These are phyloP conservation scores for Kuraishia ogatae DNA, from an alignment of 805 yeast genomes.

Conservation along the genomic window DNA sequence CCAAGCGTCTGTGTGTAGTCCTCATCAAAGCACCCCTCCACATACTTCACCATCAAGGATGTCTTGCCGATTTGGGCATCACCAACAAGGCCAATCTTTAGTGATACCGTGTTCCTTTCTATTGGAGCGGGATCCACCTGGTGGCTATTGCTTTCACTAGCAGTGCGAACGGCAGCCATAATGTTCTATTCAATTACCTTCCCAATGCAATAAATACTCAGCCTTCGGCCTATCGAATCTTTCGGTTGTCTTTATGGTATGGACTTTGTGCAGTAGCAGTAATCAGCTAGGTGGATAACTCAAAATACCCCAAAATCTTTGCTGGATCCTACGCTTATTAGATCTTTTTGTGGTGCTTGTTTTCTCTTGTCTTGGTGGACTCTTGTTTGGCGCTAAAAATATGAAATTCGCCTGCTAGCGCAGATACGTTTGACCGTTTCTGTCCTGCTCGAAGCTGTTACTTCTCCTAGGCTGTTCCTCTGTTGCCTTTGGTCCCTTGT, in stretches of 20 bases:
- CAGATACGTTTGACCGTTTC: too few species aligned
- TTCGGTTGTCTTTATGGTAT: too few species aligned
- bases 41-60: conserved; percentile 92
- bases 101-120: conserved; percentile 38
- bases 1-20: conserved; percentile 92
- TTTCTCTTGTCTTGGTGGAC: background rate
- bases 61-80: conserved; percentile 97
- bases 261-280: background rate
- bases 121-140: conserved; percentile 1
- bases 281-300: too few species aligned
- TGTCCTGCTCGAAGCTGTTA: too few species aligned
- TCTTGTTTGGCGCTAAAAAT: background rate
- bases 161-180: conserved; percentile 4
- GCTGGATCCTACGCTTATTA: too few species aligned
- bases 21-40: conserved; percentile 89
- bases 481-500: too few species aligned
- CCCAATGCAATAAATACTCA: too few species aligned
- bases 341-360: conserved; percentile 1
- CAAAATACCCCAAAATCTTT: too few species aligned
- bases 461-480: too few species aligned
- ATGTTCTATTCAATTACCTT: too few species aligned
- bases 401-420: too few species aligned
- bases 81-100: conserved; percentile 89
- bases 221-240: too few species aligned
- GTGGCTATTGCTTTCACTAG: background rate